A percentile compares a stretch with the other conserved stretches of the same genome.
Conservation (phyloP, 2,329 filamentous ascomycete genomes). For the Chalaropsis thielavioides region DNA sequence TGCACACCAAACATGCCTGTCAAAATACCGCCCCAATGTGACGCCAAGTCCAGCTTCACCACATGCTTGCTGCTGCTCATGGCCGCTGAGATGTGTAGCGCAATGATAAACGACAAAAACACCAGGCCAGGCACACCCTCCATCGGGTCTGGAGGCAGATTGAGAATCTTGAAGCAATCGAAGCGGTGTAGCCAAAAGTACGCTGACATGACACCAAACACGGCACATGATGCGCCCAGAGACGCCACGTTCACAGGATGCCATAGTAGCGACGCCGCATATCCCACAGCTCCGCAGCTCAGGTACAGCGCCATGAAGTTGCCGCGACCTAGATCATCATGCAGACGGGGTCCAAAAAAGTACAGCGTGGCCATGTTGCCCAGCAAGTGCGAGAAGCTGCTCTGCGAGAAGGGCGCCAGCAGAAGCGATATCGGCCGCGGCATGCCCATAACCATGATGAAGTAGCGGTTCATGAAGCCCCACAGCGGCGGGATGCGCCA, state of each 20-base stretch:
- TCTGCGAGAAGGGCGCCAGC: conserved; percentile 56
- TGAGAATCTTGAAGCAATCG: conserved; percentile 43
- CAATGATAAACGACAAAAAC: conserved; percentile 37
- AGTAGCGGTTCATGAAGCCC: conserved; percentile 52
- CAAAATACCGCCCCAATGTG: conserved; percentile 38
- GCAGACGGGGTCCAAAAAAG: conserved; percentile 50
- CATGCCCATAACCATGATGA: conserved; percentile 49
- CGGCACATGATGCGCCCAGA: conserved; percentile 52
- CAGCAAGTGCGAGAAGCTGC: conserved; percentile 42
- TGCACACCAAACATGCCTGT: conserved; percentile 32
- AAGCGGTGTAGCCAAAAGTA: conserved; percentile 46
- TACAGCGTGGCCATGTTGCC: conserved; percentile 52
- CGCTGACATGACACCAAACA: conserved; percentile 46
- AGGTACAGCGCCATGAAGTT: conserved; percentile 56
- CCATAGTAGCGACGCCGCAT: conserved; percentile 40
- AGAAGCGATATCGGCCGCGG: conserved; percentile 48
- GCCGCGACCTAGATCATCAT: conserved; percentile 55
- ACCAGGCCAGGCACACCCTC: conserved; percentile 39
- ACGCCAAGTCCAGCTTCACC: conserved; percentile 39
- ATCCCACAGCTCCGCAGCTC: conserved; percentile 41
- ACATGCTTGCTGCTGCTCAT: conserved; percentile 30
- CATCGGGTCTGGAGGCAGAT: conserved; percentile 39
- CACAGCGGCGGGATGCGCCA: conserved; percentile 55
- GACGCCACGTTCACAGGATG: conserved; percentile 38
- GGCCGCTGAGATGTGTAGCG: conserved; percentile 35